Evolutionary conservation across 768 basidiomycete genomes (phyloP), one percentile per base, ranked within the genome.

Genomic region (Termitomyces sp.): DNA sequence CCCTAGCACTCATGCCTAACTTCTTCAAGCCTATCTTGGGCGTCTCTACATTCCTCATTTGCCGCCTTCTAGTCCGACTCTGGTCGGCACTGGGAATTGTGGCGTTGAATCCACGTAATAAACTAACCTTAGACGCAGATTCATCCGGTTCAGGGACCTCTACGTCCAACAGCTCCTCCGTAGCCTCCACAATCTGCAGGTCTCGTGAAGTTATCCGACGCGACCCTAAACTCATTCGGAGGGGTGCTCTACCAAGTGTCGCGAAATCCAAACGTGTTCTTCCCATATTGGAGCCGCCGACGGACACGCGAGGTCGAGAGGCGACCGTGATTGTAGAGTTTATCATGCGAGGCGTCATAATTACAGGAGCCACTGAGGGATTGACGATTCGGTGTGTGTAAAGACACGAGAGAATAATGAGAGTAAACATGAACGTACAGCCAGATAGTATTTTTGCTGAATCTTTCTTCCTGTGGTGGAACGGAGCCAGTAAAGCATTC

Each of bases 71-170:
- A 14, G 83, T 76, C 59, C 89, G 86, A 53, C 91, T 80, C 66
- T 85, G 81, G 62, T 93, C 89, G 40, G 94, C 83, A 66, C 89
- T 90, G 12, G 96, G 96, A 43, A 97, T 89, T 2, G 96, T 98
- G 17, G 96, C 96, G 65, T 91, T 89, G 71, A 98, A 98, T 0
- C 96, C 96, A 45, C 88, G 84, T 42, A 97, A 73, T 35, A 98
- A 77, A 64, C 90, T 91, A 50, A 94, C 85, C 64, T 84, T 81
- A 15, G 80, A 78, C 5, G 87, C 86, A 31, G 87, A 77, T 40
- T 84, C 87, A 14, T 83, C 82, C 15, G 82, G 81, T 62, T 91
- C 89, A 2, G 91, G 91, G 1, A 94, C 80, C 33, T 88, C 84
- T 5, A 76, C 78, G 15, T 76, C 73, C 38, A 94, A 80, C 10